Evolutionary conservation across 73 alveolate species (phyloP), one percentile per base, ranked within the genome.

Genomic region (Paramecium sonneborni): DNA sequence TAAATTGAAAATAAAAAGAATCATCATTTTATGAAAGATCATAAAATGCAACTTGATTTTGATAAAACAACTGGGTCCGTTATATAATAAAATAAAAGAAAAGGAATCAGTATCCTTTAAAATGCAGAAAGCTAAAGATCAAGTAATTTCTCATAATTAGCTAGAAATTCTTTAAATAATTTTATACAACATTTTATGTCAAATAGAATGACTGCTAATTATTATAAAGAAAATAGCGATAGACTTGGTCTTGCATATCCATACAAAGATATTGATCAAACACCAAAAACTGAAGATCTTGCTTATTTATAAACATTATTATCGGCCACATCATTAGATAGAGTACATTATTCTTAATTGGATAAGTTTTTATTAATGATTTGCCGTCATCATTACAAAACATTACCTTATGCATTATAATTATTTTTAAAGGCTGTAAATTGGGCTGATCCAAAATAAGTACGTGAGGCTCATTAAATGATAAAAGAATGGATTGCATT

Each of bases 401-500:
- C 95, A 20, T 20, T 93, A 10, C 92, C 96, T 18, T 62, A 70
- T 46, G 93, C 96, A 2, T 74, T 93, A 44, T 74, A 85, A 20
- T 44, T 93, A 92, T 93, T 93, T 43, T 46, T 93, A 11, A 92
- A 70, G 56, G 93, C 96, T 18, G 79, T 93, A 5, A 94, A 93
- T 24, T 93, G 96, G 93, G 58, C 55, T 0, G 90, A 86, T 56
- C 96, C 96, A 0, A 74, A 79, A 35, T 35, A 93, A 69, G 96
- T 93, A 21, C 15, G 92, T 56, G 96, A 93, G 32, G 96, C 96
- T 35, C 88, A 92, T 48, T 30, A 72, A 11, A 76, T 67, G 91
- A 41, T 96, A n/a, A 93, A 96, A 20, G 85, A 92, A 84, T 96
- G 99, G 98, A 94, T 96, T 35, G 95, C 94, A 32, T 87, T 96